A percentile compares a stretch with the other conserved stretches of the same genome.
These are phyloP conservation scores for Pseudocercospora crystallina DNA, from an alignment of 2,329 filamentous ascomycete genomes.

Conservation along the genomic window DNA sequence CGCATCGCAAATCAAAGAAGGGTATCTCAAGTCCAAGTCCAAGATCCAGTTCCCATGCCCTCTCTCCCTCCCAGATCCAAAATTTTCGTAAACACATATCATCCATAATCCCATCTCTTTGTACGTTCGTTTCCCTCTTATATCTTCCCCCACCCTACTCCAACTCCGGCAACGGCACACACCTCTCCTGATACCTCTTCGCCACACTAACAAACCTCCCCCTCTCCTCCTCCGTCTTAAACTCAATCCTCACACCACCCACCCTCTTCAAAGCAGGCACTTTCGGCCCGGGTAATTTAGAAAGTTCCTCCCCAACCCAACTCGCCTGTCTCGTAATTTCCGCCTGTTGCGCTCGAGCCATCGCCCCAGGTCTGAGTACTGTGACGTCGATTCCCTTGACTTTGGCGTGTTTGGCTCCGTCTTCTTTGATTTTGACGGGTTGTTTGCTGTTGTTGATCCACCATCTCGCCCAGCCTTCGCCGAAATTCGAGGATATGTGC, in stretches of 20 bases:
- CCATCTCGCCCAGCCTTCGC: conserved; percentile 44
- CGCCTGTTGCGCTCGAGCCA: conserved; percentile 7
- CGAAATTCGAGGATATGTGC: conserved; percentile 46
- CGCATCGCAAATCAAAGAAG: no score
- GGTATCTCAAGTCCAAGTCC: no score
- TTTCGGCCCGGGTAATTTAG: conserved; percentile 19
- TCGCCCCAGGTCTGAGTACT: conserved; percentile 30
- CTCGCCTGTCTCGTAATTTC: conserved; percentile 12
- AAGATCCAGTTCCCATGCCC: no score
- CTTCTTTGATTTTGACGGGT: conserved; percentile 43
- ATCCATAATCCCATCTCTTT: no score
- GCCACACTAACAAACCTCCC: conserved; percentile 40
- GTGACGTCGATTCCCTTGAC: conserved; percentile 45
- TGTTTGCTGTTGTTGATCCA: conserved; percentile 43
- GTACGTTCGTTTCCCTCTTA: no score
- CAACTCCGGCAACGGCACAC: conserved; percentile 40
- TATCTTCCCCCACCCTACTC: conserved; percentile 1
- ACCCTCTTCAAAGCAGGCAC: conserved; percentile 35
- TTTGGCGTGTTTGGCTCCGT: conserved; percentile 40
- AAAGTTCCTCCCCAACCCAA: conserved; percentile 31
- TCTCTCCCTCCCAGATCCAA: no score
- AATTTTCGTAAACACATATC: no score
- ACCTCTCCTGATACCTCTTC: conserved; percentile 38
- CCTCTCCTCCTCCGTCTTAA: conserved; percentile 44
- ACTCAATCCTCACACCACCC: conserved; percentile 45